Evolutionary conservation across 129 eudicot species (phyloP), one percentile per base, ranked within the genome.

Genomic region (Smallanthus sonchifolius): DNA sequence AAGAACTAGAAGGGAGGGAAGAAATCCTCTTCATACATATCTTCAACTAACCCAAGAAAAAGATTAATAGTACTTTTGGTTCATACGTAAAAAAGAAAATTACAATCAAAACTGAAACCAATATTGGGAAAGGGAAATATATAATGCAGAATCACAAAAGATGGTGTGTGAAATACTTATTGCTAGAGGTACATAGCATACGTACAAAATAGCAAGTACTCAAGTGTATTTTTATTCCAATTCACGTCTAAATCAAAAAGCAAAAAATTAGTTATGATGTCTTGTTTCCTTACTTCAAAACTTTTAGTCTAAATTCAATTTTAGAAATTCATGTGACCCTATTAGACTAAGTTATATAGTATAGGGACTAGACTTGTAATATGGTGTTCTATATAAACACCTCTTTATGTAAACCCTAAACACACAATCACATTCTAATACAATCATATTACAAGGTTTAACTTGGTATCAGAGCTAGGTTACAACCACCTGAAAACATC

Each of bases 1-100:
- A 32, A 69, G 40, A 69, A 56, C 15, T 15, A 32, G 8, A 49
- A n/a, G 74, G 16, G 45, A 49, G 55, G n/a, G 62, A 69, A 69
- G 40, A 13, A 55, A 16, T 30, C 44, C 24, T 39, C 67, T 55
- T 72, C 67, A 38, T 39, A n/a, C 54, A 72, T 20, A 28, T 56
- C 39, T 37, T 38, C 37, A 52, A 39, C 37, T 9, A 37, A 54
- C 20, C 74, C 36, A 49, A 42, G 34, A 49, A 70, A 49, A 20
- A n/a, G 30, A 48, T 69, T 47, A 49, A 37, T 51, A 48, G 1
- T 16, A 35, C 28, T 49, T 48, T 28, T 49, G 30, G 16, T 51
- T n/a, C 28, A 68, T 47, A 24, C 71, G 5, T 38, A 44, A 19
- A 43, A 20, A 45, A 24, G 20, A 17, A 17, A 20, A 10, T 24